Conservation (phyloP, 2,329 filamentous ascomycete species). For the Ilyonectria destructans region DNA sequence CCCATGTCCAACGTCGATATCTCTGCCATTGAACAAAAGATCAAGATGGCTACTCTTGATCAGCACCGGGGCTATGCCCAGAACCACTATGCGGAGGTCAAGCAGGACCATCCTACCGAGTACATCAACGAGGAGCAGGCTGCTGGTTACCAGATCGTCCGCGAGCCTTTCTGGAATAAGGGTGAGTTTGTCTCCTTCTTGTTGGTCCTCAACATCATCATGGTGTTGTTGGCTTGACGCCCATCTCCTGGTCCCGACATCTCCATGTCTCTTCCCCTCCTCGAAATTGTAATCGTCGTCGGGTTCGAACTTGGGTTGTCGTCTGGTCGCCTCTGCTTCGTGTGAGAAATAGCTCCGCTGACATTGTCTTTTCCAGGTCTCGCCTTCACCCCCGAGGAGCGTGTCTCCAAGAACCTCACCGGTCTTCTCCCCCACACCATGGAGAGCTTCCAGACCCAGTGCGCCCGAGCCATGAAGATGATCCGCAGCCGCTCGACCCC, state of each 20-base stretch:
- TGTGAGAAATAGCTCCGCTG: constrained; percentile 22
- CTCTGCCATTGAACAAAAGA: constrained; percentile 70
- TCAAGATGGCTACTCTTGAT: constrained; percentile 74
- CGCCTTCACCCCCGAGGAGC: constrained; percentile 76
- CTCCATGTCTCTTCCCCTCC: background rate
- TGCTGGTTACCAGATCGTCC: constrained; percentile 73
- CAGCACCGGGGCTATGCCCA: constrained; percentile 74
- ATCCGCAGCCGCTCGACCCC: constrained; percentile 78
- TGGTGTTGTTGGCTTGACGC: constrained; percentile 31
- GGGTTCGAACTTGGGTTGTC: background rate
- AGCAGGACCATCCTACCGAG: constrained; percentile 69
- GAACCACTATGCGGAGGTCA: constrained; percentile 70
- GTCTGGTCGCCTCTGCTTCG: background rate
- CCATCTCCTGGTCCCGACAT: constrained; percentile 12
- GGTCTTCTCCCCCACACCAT: constrained; percentile 77
- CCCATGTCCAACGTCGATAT: constrained; percentile 73
- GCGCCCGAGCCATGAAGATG: constrained; percentile 80
- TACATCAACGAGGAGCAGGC: constrained; percentile 69
- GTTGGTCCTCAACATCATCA: constrained; percentile 28
- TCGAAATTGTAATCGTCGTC: background rate
- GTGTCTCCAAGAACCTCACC: constrained; percentile 76
- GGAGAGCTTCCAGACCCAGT: constrained; percentile 74
- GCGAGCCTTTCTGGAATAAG: constrained; percentile 78
- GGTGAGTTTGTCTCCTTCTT: constrained; percentile 60
- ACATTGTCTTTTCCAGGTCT: constrained; percentile 63